phyloP scores from a whole-genome alignment of 2,329 filamentous ascomycete species.

The Pezicula rhizophila region DNA sequence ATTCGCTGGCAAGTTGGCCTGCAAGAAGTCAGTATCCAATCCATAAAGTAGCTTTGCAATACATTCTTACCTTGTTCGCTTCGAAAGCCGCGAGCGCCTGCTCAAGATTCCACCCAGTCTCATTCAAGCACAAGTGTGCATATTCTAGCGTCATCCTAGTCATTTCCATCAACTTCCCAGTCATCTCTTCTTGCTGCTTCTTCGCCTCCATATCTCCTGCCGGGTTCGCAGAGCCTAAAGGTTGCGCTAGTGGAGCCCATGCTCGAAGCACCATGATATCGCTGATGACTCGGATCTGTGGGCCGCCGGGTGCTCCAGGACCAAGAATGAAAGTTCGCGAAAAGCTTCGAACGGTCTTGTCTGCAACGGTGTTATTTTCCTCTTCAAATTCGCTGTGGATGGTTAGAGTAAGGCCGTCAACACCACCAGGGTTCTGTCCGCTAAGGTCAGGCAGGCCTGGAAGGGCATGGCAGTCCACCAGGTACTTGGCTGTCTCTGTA shows the following conservation, averaged over 20 bases:
- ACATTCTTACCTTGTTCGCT: slow-evolving; percentile 58
- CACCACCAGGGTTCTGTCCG: slow-evolving; percentile 56
- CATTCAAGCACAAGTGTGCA: slow-evolving; percentile 72
- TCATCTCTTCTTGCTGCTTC: slow-evolving; percentile 49
- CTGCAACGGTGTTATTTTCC: slow-evolving; percentile 48
- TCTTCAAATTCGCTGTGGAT: slow-evolving; percentile 86
- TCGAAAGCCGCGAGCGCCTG: slow-evolving; percentile 70
- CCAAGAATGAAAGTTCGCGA: slow-evolving; percentile 76
- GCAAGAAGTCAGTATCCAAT: slow-evolving; percentile 7
- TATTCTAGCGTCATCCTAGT: slow-evolving; percentile 78
- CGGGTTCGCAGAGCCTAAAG: slow-evolving; percentile 3
- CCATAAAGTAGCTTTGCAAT: background rate
- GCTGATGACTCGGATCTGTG: slow-evolving; percentile 64
- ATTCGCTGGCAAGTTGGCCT: slow-evolving; percentile 42
- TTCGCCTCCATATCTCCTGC: slow-evolving; percentile 17
- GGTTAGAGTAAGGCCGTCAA: slow-evolving; percentile 71
- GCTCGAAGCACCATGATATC: slow-evolving; percentile 72
- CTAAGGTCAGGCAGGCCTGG: slow-evolving; percentile 65
- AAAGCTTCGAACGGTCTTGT: slow-evolving; percentile 67
- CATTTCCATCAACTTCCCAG: slow-evolving; percentile 68
- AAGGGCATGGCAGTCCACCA: slow-evolving; percentile 74
- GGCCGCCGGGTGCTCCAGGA: slow-evolving; percentile 57
- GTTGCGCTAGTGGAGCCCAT: slow-evolving; percentile 45
- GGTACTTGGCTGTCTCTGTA: slow-evolving; percentile 64
- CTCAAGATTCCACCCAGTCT: slow-evolving; percentile 75